Conservation (phyloP, 345 rosid species). For the Bruguiera gymnorhiza region DNA sequence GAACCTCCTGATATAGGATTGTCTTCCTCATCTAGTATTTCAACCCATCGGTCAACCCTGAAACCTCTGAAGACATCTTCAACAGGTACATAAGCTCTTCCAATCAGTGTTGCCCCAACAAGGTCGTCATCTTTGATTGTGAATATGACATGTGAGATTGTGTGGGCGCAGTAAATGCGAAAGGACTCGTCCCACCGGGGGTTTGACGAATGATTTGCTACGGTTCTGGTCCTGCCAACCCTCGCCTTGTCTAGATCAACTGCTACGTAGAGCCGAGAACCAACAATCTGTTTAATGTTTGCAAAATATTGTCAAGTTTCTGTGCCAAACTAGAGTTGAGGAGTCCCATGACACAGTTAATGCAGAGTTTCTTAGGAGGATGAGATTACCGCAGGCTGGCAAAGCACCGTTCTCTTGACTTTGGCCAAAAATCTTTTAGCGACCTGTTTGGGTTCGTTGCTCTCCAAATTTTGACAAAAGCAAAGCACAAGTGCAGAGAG, state of each 20-base stretch:
- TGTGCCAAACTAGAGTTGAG: no score
- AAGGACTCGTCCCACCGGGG: slow-evolving; percentile 60
- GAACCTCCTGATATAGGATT: slow-evolving; percentile 43
- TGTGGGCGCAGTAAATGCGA: slow-evolving; percentile 61
- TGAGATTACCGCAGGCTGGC: slow-evolving; percentile 13
- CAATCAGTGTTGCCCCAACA: slow-evolving; percentile 56
- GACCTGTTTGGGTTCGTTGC: slow-evolving; percentile 16
- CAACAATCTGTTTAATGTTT: slow-evolving; percentile 29
- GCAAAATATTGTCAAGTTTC: no score
- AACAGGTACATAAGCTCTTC: slow-evolving; percentile 68
- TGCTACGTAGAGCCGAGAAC: slow-evolving; percentile 54
- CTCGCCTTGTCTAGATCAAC: slow-evolving; percentile 73
- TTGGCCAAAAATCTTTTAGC: slow-evolving; percentile 33
- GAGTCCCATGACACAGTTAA: no score
- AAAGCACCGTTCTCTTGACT: slow-evolving; percentile 36
- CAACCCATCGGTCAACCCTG: slow-evolving; percentile 35
- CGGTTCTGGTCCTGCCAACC: slow-evolving; percentile 55
- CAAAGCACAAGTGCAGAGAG: not conserved
- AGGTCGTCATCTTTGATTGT: slow-evolving; percentile 55
- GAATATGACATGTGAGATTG: slow-evolving; percentile 48
- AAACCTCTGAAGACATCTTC: slow-evolving; percentile 41
- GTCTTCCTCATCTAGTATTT: slow-evolving; percentile 37
- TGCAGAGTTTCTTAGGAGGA: not conserved
- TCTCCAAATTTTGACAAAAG: slow-evolving; percentile 18
- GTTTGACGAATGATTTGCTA: slow-evolving; percentile 25